These are phyloP conservation scores for Calonectria pauciramosa DNA, from an alignment of 2,329 filamentous ascomycete species.

Conservation along the genomic window DNA sequence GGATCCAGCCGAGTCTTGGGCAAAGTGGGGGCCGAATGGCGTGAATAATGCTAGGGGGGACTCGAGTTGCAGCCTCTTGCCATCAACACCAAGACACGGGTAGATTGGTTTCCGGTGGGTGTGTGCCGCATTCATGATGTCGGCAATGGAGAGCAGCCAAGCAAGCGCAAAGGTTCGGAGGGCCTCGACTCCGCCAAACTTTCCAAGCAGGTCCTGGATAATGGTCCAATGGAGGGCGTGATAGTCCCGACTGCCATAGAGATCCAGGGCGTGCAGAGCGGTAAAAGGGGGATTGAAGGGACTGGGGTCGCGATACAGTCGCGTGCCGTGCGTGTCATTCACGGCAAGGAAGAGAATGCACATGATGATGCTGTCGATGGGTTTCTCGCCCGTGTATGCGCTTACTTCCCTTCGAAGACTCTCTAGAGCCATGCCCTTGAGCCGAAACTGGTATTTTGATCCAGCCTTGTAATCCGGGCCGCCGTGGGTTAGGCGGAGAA, in stretches of 20 bases:
- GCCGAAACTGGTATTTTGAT: conserved; percentile 21
- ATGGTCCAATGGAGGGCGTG: conserved; percentile 23
- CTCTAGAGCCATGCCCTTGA: conserved; percentile 24
- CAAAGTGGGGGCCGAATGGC: not conserved
- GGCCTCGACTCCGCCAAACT: conserved; percentile 18
- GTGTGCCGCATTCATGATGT: conserved; percentile 26
- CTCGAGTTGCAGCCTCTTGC: conserved; percentile 12
- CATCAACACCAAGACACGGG: conserved; percentile 23
- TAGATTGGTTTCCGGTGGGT: conserved; percentile 25
- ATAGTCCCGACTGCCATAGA: conserved; percentile 27
- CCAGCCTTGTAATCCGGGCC: conserved; percentile 11
- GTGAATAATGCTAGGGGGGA: not conserved
- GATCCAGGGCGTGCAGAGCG: conserved; percentile 18
- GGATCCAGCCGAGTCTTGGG: conserved; percentile 3
- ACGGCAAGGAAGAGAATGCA: conserved; percentile 28
- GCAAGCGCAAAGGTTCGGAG: conserved; percentile 21
- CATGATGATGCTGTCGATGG: conserved; percentile 31
- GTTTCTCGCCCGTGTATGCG: conserved; percentile 15
- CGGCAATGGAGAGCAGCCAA: conserved; percentile 22
- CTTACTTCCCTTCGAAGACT: conserved; percentile 19
- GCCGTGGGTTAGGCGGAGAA: conserved; percentile 20
- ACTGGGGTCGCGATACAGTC: conserved; percentile 20
- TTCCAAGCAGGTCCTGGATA: conserved; percentile 23
- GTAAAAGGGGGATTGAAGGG: conserved; percentile 21
- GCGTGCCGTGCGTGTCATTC: conserved; percentile 23